These are phyloP conservation scores for Myxozyma neglecta DNA, from an alignment of 805 yeast species.

Conservation along the genomic window DNA sequence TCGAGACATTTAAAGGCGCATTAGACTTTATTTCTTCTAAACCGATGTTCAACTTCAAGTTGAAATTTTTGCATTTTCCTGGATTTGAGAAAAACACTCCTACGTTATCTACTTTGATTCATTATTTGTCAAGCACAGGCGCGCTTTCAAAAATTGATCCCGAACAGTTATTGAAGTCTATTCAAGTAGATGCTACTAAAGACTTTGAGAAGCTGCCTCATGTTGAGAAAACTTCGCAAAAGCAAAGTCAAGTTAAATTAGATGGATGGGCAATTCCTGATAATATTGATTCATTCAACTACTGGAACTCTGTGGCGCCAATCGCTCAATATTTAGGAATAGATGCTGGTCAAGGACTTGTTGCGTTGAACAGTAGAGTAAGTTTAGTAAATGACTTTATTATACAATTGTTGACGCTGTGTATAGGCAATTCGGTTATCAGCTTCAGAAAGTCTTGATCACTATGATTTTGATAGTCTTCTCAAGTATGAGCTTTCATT, in stretches of 20 bases:
- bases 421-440: slow-evolving; percentile 14
- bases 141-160: slow-evolving; percentile 12
- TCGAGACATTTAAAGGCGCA: slow-evolving; percentile 9
- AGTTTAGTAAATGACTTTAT: not conserved
- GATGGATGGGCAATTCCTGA: slow-evolving; percentile 31
- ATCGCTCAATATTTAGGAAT: slow-evolving; percentile 6
- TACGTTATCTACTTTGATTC: slow-evolving; percentile 22
- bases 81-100: slow-evolving; percentile 20
- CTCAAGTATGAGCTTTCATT: slow-evolving; percentile 33
- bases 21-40: slow-evolving; percentile 2
- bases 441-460: not conserved
- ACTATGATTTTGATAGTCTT: slow-evolving; percentile 27
- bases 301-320: slow-evolving; percentile 17
- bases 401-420: not conserved
- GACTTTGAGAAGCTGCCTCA: slow-evolving; percentile 26
- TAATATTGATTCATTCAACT: slow-evolving; percentile 16
- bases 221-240: not conserved
- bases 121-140: slow-evolving; percentile 8
- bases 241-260: slow-evolving; percentile 6
- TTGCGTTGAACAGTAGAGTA: slow-evolving; percentile 21
- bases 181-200: not conserved
- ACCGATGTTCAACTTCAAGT: not conserved
- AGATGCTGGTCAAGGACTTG: not conserved
- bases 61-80: slow-evolving; percentile 24
- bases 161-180: not conserved